Evolutionary conservation across 2,329 filamentous ascomycete species (phyloP).

Genomic region (Epichloe elymi): DNA sequence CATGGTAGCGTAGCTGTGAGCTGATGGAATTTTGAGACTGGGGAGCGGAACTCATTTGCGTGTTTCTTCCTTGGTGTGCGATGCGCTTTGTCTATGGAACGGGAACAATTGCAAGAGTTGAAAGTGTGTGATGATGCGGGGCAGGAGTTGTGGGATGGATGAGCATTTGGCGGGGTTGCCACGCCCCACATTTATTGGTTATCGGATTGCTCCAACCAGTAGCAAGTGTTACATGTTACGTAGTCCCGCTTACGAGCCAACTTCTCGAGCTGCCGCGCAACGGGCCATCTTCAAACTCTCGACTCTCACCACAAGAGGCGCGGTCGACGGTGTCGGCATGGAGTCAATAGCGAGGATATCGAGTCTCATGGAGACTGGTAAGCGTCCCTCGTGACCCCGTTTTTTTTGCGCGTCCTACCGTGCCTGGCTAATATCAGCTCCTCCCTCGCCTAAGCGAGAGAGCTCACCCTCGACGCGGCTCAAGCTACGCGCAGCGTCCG

Average conservation of each 20-base stretch:
- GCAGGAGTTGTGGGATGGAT: too few species aligned
- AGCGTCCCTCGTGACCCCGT: slow-evolving; percentile 13
- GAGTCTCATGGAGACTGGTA: slow-evolving; percentile 87
- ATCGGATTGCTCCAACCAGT: too few species aligned
- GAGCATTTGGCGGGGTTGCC: background rate
- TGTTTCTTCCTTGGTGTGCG: too few species aligned
- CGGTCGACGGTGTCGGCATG: slow-evolving; percentile 40
- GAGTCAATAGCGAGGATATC: slow-evolving; percentile 94
- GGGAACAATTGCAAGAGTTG: too few species aligned
- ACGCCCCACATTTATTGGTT: too few species aligned
- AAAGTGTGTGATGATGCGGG: too few species aligned
- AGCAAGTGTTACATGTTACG: too few species aligned
- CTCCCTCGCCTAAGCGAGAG: slow-evolving; percentile 52
- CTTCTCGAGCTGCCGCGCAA: background rate
- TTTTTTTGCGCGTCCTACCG: background rate
- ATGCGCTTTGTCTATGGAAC: too few species aligned
- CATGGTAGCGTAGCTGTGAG: too few species aligned
- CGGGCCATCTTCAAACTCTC: background rate
- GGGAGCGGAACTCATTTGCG: too few species aligned
- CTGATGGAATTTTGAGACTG: too few species aligned
- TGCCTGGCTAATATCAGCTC: background rate
- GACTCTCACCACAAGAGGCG: background rate
- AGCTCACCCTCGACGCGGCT: slow-evolving; percentile 93
- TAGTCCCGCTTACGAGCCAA: background rate
- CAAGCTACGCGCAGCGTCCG: slow-evolving; percentile 64